Conservation (phyloP, 345 rosid species). For the Salix exigua region DNA sequence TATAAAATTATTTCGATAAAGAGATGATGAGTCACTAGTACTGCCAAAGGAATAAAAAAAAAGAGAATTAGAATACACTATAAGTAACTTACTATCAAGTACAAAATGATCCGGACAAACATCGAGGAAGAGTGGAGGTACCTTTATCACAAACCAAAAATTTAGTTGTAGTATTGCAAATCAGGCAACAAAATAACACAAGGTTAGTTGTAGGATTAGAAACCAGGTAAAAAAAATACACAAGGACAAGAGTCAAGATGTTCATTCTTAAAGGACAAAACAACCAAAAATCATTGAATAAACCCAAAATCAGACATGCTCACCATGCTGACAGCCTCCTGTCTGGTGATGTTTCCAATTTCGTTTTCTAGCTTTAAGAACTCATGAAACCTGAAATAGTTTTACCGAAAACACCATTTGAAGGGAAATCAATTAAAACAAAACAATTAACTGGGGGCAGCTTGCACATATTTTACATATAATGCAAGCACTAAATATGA, state of each 20-base stretch:
- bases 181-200: not conserved
- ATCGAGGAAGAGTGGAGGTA: slow-evolving; percentile 92
- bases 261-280: not conserved
- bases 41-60: not conserved
- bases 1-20: not conserved
- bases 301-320: slow-evolving; percentile 13
- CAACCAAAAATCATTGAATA: not conserved
- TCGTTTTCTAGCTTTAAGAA: slow-evolving; percentile 93
- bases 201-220: not conserved
- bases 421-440: not conserved
- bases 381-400: slow-evolving; percentile 76
- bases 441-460: not conserved
- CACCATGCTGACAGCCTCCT: slow-evolving; percentile 99
- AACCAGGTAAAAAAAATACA: not conserved
- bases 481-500: not conserved
- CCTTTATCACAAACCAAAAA: slow-evolving; percentile 39
- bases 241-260: not conserved
- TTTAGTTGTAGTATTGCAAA: not conserved
- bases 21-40: not conserved
- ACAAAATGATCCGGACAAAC: slow-evolving; percentile 72
- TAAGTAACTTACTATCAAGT: slow-evolving; percentile 71
- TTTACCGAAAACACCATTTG: slow-evolving; percentile 5
- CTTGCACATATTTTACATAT: not conserved
- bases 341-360: slow-evolving; percentile 91
- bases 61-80: slow-evolving; percentile 4